Base-by-base conservation (phyloP, 495 filamentous ascomycete genomes). In the Bacidia gigantensis region DNA sequence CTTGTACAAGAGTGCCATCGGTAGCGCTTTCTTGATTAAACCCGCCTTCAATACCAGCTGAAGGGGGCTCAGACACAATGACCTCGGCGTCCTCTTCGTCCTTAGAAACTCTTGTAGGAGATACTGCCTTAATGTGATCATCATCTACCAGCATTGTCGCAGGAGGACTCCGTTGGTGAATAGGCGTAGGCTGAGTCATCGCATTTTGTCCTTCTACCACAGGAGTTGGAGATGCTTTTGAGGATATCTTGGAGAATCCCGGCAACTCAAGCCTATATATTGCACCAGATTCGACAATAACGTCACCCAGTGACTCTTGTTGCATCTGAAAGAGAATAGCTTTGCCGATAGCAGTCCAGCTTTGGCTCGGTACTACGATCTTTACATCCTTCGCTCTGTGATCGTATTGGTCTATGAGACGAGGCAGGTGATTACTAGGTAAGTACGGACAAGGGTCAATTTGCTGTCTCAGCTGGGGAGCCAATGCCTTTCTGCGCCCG, bases 401-500 rank as follows among this genome's bases (percentile, higher is more conserved):
- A 45, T 59, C 46, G 58, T 57, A 44, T 44, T 22, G 40, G 54
- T 62, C 56, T 26, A 24, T 50, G 14, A 46, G 22, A 35, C 7
- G 40, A 46, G 20, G 60, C 52, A 2, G 58, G 56, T 12, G 67
- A 62, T 9, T 75, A 69, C 78, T 62, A 3, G 84, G 86, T 0
- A 93, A 72, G 60, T 83, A 94, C 2, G 86, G 79, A 56, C 84
- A 85, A 2, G 82, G 83, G 58, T 94, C 86, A 11, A 85, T 69
- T 46, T 82, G 79, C 49, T 74, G 79, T 57, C 72, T 77, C 18
- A 95, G 69, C 26, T 72, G 69, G 24, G 72, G 69, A 5, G 83
- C 72, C 17, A 95, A 66, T 10, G 74, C 72, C 55, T 76, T 83
- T 79, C 17, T 75, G 72, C 52, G 73, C 74, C 67, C 87, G 83